phyloP scores from a whole-genome alignment of 2,329 filamentous ascomycete species.

The Stagonosporopsis chrysanthemi region DNA sequence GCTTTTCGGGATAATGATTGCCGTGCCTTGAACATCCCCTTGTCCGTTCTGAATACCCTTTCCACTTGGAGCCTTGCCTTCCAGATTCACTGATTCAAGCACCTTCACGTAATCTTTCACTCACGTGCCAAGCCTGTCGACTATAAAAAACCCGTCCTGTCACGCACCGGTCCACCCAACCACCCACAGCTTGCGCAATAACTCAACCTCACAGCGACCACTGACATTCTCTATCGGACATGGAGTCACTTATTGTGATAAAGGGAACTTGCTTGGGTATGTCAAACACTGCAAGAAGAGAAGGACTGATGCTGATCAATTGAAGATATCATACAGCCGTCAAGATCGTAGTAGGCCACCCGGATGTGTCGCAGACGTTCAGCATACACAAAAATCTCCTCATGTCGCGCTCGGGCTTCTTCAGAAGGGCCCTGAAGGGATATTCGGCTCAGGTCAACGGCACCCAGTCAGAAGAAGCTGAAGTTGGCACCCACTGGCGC shows the following conservation, averaged over 20 bases:
- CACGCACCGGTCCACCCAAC: no score
- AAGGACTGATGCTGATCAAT: no score
- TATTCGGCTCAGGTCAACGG: background rate
- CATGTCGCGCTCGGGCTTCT: background rate
- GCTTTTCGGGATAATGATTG: no score
- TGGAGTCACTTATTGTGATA: no score
- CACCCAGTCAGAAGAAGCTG: background rate
- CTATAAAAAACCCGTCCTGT: background rate
- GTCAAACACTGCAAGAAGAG: no score
- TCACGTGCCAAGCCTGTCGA: background rate
- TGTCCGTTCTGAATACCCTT: background rate
- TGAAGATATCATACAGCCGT: background rate
- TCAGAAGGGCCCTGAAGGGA: background rate
- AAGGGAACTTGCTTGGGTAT: no score
- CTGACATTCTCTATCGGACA: no score
- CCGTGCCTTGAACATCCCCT: background rate
- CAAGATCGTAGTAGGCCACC: background rate
- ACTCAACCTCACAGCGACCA: background rate
- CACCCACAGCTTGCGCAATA: background rate
- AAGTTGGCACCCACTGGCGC: background rate
- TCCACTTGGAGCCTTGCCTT: background rate
- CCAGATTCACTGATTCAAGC: background rate
- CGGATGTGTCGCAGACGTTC: background rate
- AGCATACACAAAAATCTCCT: background rate
- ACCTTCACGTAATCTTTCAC: background rate